phyloP scores from a whole-genome alignment of 2,329 filamentous ascomycete species.

The Trichoderma atrobrunneum region DNA sequence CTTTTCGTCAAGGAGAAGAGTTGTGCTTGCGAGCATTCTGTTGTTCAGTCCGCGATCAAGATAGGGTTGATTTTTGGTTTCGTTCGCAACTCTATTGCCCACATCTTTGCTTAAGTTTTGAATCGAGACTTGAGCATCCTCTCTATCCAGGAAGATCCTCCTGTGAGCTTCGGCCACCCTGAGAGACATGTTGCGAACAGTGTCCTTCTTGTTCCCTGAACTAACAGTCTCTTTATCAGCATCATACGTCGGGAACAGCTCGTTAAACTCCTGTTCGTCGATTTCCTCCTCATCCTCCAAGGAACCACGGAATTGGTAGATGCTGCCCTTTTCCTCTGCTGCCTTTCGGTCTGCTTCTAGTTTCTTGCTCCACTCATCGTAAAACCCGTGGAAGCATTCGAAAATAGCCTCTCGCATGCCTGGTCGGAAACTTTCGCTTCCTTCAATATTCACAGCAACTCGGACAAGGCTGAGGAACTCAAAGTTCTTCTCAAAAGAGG shows the following conservation, averaged over 20 bases:
- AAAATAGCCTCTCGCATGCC: conserved; percentile 56
- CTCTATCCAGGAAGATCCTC: conserved; percentile 47
- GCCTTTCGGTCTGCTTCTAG: conserved; percentile 74
- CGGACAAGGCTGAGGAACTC: conserved; percentile 41
- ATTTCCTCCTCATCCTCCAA: conserved; percentile 72
- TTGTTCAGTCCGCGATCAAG: conserved; percentile 43
- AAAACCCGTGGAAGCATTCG: conserved; percentile 68
- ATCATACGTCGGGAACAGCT: conserved; percentile 77
- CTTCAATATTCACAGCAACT: conserved; percentile 46
- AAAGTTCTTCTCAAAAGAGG: conserved; percentile 35
- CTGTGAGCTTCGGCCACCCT: conserved; percentile 60
- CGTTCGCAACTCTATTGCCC: conserved; percentile 37
- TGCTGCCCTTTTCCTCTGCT: conserved; percentile 67
- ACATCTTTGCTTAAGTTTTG: conserved; percentile 43
- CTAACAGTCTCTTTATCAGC: conserved; percentile 40
- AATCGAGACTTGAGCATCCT: conserved; percentile 43
- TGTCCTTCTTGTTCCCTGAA: conserved; percentile 34
- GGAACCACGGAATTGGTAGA: conserved; percentile 82
- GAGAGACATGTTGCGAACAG: conserved; percentile 56
- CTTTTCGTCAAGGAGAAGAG: conserved; percentile 64
- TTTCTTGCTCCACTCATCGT: conserved; percentile 75
- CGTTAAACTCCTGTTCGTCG: conserved; percentile 70
- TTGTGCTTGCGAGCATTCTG: conserved; percentile 61
- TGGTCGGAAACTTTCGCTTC: conserved; percentile 39
- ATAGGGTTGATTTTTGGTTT: conserved; percentile 29